Evolutionary conservation across 352 stramenopile genomes (phyloP).

Genomic region (Globisporangium yorkense): DNA sequence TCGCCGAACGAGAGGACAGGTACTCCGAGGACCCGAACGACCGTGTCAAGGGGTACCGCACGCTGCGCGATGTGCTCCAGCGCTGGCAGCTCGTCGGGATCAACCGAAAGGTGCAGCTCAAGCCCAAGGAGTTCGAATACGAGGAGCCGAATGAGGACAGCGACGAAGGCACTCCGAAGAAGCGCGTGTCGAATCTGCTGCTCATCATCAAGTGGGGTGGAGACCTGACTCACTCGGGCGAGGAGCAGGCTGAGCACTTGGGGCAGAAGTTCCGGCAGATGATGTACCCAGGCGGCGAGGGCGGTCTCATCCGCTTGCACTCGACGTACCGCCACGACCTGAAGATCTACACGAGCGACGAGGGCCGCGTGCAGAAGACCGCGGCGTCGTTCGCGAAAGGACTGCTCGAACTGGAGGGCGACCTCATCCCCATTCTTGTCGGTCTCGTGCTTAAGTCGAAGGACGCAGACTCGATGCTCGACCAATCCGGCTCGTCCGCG

Average conservation of each 20-base stretch:
- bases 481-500: constrained; percentile 95
- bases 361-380: constrained; percentile 99
- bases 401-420: constrained; percentile 97
- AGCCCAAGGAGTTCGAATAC: constrained; percentile 59
- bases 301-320: constrained; percentile 97
- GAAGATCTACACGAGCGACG: constrained; percentile 99
- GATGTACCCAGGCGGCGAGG: constrained; percentile 90
- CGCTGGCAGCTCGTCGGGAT: constrained; percentile 95
- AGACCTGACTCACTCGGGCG: constrained; percentile 96
- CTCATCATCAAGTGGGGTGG: constrained; percentile 99
- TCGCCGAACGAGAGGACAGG: constrained; percentile 49
- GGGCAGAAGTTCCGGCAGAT: constrained; percentile 87
- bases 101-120: constrained; percentile 98
- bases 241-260: constrained; percentile 94
- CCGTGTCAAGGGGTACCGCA: constrained; percentile 77
- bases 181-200: constrained; percentile 85
- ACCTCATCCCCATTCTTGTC: constrained; percentile 99
- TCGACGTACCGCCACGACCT: constrained; percentile 99
- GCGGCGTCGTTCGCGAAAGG: constrained; percentile 98
- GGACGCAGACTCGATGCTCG: constrained; percentile 95
- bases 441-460: constrained; percentile 89
- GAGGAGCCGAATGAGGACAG: constrained; percentile 23
- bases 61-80: constrained; percentile 93
- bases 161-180: constrained; percentile 7
- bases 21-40: constrained; percentile 67